Conservation (phyloP, 1,284 basidiomycete genomes). For the Acaromyces ingoldii region DNA sequence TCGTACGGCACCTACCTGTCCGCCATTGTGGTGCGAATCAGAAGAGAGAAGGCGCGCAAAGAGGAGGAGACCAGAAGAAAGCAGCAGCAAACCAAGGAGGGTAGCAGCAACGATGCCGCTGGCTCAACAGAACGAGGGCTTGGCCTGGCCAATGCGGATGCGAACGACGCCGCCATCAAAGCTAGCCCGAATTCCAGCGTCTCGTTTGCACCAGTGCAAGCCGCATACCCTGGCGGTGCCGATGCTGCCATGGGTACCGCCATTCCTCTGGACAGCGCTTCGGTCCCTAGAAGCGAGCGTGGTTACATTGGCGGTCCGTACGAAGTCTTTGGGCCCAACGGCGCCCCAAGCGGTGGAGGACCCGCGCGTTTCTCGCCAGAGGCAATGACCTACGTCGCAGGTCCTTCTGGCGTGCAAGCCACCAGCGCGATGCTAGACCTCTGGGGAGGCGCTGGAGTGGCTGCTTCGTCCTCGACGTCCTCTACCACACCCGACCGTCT, state of each 20-base stretch:
- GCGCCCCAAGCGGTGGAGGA: neutral
- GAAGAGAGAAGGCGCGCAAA: neutral
- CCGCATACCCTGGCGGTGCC: no score
- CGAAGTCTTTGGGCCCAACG: neutral
- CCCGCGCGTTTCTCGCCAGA: neutral
- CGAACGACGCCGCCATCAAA: neutral
- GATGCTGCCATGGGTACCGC: neutral
- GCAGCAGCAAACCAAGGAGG: neutral
- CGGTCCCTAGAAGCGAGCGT: neutral
- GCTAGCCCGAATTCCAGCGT: neutral
- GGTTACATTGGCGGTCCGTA: no score
- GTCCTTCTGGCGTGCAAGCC: constrained; percentile 4
- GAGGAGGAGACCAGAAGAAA: neutral
- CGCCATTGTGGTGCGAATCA: neutral
- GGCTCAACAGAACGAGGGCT: no score
- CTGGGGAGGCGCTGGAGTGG: no score
- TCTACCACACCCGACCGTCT: no score
- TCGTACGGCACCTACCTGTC: constrained; percentile 2
- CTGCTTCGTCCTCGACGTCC: no score
- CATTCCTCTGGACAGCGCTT: neutral
- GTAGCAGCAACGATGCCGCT: no score
- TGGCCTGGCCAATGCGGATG: neutral
- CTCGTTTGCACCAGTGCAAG: no score
- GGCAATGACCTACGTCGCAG: neutral
- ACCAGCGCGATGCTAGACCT: no score